Percentiles rank a stretch among this genome's conserved stretches.
These are phyloP conservation scores for Geotrichum citri-aurantii DNA, from an alignment of 1,139 yeast genomes.

Conservation along the genomic window DNA sequence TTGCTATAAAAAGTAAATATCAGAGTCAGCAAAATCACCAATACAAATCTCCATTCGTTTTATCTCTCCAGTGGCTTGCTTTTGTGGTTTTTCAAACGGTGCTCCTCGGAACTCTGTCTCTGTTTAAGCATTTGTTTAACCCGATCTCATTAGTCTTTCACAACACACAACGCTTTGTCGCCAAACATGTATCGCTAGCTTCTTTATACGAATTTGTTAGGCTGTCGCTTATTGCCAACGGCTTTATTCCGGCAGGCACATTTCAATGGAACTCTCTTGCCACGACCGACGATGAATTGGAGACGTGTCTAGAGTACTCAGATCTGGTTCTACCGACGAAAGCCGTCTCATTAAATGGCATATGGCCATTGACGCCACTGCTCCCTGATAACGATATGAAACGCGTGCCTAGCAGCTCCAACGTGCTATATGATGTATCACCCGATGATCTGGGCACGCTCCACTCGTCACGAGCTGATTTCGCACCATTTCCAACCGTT, in stretches of 20 bases:
- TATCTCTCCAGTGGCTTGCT: constrained; percentile 7
- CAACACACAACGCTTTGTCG: neutral
- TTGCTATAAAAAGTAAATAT: constrained; percentile 9
- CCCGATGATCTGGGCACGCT: neutral
- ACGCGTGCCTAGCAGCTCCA: neutral
- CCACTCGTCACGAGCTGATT: no score
- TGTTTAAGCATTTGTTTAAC: neutral
- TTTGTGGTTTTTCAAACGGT: neutral
- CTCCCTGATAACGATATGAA: neutral
- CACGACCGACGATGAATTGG: constrained; percentile 12
- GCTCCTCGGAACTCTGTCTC: neutral
- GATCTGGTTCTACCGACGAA: constrained; percentile 3
- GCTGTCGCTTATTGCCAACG: constrained; percentile 6
- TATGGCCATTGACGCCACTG: neutral
- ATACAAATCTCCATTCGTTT: neutral
- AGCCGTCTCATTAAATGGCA: neutral
- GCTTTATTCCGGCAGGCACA: neutral
- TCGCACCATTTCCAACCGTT: neutral
- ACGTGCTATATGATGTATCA: neutral
- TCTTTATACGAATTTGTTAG: neutral
- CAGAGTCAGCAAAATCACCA: constrained; percentile 5
- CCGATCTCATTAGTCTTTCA: neutral
- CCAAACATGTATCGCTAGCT: neutral
- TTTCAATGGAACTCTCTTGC: neutral
- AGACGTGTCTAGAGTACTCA: constrained; percentile 10